Conservation (phyloP, 2,329 filamentous ascomycete genomes). For the Paraphaeosphaeria sporulosa region DNA sequence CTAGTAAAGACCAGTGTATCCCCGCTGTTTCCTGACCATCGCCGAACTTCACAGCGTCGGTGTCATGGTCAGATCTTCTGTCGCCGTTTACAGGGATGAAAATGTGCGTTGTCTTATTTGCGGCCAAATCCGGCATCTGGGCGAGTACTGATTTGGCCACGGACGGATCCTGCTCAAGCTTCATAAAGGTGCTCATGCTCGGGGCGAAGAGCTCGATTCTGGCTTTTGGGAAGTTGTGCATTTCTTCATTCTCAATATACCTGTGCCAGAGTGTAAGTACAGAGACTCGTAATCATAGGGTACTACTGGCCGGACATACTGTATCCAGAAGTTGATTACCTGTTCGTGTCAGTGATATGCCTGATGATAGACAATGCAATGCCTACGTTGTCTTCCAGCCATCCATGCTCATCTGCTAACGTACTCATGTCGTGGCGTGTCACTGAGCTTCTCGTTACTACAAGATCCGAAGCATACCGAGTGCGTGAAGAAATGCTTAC, state of each 20-base stretch:
- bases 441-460: constrained; percentile 61
- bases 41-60: constrained; percentile 75
- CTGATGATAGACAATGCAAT: neutral
- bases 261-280: constrained; percentile 44
- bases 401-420: constrained; percentile 77
- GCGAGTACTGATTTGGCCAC: constrained; percentile 58
- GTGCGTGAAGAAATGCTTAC: constrained; percentile 54
- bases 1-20: constrained; percentile 91
- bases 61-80: neutral
- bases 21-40: constrained; percentile 53
- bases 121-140: constrained; percentile 77
- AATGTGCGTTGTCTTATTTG: constrained; percentile 83
- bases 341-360: constrained; percentile 44
- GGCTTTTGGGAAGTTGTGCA: constrained; percentile 79
- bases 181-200: constrained; percentile 91
- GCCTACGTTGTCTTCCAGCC: constrained; percentile 91
- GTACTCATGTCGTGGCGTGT: constrained; percentile 89
- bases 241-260: constrained; percentile 88
- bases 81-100: constrained; percentile 97
- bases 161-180: constrained; percentile 58
- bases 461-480: neutral
- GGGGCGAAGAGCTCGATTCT: constrained; percentile 91
- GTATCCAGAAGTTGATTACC: constrained; percentile 98
- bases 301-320: constrained; percentile 60
- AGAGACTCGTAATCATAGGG: constrained; percentile 1